phyloP scores from a whole-genome alignment of 768 basidiomycete species.

The Ephemerocybe angulata region DNA sequence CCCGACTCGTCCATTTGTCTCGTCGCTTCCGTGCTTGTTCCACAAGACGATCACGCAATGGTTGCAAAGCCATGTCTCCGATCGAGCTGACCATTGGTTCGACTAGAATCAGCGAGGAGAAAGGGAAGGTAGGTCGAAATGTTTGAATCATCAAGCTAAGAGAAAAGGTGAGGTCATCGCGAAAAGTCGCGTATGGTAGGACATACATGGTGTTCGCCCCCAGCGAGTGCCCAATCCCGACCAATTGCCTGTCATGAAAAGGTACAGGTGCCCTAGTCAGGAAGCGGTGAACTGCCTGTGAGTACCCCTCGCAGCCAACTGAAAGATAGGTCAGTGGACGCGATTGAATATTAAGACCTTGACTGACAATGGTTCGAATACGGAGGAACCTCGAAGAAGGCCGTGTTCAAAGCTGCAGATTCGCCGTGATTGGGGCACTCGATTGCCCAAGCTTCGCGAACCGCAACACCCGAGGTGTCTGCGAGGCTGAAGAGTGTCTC shows the following conservation, averaged over 20 bases:
- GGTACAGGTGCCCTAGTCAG: conserved; percentile 39
- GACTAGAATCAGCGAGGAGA: conserved; percentile 52
- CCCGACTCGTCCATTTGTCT: conserved; percentile 48
- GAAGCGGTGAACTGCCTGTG: conserved; percentile 55
- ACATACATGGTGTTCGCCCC: conserved; percentile 64
- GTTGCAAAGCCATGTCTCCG: conserved; percentile 38
- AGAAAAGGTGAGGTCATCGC: background rate
- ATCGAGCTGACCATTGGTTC: conserved; percentile 62
- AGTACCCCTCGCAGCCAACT: conserved; percentile 68
- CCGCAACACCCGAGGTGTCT: conserved; percentile 19
- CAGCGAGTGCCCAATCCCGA: conserved; percentile 68
- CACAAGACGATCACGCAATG: conserved; percentile 42
- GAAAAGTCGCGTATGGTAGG: background rate
- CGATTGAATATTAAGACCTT: background rate
- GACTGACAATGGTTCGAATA: conserved; percentile 46
- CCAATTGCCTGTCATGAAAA: conserved; percentile 47
- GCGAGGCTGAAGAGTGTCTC: conserved; percentile 40
- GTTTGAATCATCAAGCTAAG: conserved; percentile 52
- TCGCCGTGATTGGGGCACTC: conserved; percentile 75
- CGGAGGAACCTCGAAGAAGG: conserved; percentile 38
- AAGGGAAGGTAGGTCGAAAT: conserved; percentile 41
- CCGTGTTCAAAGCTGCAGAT: conserved; percentile 51
- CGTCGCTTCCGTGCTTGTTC: conserved; percentile 45
- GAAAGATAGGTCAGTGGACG: background rate
- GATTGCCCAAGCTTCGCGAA: conserved; percentile 62